Base-by-base conservation (phyloP, 1,284 basidiomycete genomes). In the Takashimella koratensis region DNA sequence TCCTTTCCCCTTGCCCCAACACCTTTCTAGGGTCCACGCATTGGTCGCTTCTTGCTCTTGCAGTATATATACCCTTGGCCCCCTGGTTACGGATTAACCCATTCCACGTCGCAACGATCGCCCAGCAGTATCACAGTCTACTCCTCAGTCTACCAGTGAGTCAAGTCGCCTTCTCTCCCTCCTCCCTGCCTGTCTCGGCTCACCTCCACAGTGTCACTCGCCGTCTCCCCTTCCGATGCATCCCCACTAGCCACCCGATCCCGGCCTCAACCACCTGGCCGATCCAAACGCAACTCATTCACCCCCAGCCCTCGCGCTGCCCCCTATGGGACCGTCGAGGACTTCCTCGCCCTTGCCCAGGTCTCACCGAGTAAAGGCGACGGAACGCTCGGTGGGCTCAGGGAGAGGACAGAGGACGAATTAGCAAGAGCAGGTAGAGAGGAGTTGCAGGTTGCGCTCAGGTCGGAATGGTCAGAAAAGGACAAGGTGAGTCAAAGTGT, bases 371-470 rank as follows among this genome's bases (percentile, higher is more conserved):
- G 30, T 36, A 36, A 36, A 36, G 30, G 30, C 8, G 30, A 36
- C 16, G 30, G 30, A 16, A 36, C 30, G 10, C 30, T 36, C 30
- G 30, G 30, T 36, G 30, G 30, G 16, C 16, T 72, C 36, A 59
- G 62, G 24, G 67, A 70, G 40, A 46, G 65, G 27, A 68, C 57
- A 12, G 72, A 71, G 45, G 66, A 67, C 16, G 65, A 67, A 43
- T 49, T 73, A 4, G 48, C 24, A 2, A 25, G 57, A 22, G 68
- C 68, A 1, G 57, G 63, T 22, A 52, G 62, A 23, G 60, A 66
- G 12, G 66, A 60, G 10, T 51, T 74, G 43, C 62, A 64, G 51
- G 40, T 49, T 19, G 66, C 66, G 0, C 52, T 74, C 40, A 59
- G 57, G 25, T 58, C 55, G 13, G 63, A 68, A 49, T 74, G 73